These are phyloP conservation scores for Secale cereale DNA, from an alignment of 176 grass and related monocot genomes.

Conservation along the genomic window DNA sequence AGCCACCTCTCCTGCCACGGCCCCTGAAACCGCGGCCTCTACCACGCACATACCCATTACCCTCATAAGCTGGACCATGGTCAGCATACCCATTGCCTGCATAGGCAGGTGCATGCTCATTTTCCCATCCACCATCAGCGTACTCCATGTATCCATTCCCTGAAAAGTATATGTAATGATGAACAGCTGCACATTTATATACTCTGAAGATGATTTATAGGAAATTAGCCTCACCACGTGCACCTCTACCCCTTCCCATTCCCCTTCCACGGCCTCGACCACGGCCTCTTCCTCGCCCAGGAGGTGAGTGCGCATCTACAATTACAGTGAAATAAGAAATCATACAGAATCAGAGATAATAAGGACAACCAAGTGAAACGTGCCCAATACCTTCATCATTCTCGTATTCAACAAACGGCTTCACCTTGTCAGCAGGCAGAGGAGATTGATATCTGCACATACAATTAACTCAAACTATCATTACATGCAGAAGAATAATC, in stretches of 20 bases:
- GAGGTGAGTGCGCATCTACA: slow-evolving; percentile 70
- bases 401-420: slow-evolving; percentile 81
- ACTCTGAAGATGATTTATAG: neutral
- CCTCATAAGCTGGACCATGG: slow-evolving; percentile 37
- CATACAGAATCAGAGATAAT: neutral
- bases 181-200: slow-evolving; percentile 6
- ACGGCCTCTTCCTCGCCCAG: slow-evolving; percentile 66
- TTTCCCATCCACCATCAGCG: slow-evolving; percentile 51
- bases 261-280: slow-evolving; percentile 55
- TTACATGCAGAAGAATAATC: neutral
- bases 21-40: slow-evolving; percentile 65
- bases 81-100: slow-evolving; percentile 50
- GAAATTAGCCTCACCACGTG: slow-evolving; percentile 38
- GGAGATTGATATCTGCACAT: slow-evolving; percentile 87
- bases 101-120: slow-evolving; percentile 43
- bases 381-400: slow-evolving; percentile 67
- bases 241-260: slow-evolving; percentile 60
- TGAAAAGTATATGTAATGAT: slow-evolving; percentile 37
- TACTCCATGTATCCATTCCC: slow-evolving; percentile 60
- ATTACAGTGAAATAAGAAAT: slow-evolving; percentile 26
- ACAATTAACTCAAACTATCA: slow-evolving; percentile 19
- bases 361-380: neutral
- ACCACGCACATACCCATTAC: slow-evolving; percentile 53
- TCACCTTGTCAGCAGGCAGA: slow-evolving; percentile 74
- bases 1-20: slow-evolving; percentile 52